Percentiles rank a stretch among this genome's conserved stretches.
phyloP scores from a whole-genome alignment of 2,329 filamentous ascomycete genomes.

The Xylariaceae sp. region DNA sequence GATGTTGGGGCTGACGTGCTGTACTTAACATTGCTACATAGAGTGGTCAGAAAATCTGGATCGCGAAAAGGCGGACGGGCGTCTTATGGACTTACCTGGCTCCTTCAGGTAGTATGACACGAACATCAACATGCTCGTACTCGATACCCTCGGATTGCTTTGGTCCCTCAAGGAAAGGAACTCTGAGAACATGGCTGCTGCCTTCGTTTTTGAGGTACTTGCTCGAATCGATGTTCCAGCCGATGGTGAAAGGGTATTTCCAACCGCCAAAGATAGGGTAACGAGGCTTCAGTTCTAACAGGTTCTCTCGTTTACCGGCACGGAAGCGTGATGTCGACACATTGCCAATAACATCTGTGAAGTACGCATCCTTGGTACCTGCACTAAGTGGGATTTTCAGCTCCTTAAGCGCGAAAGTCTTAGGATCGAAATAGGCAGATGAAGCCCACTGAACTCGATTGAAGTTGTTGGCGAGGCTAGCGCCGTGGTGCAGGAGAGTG shows the following conservation, averaged over 20 bases:
- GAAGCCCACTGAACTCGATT: conserved; percentile 73
- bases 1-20: conserved; percentile 65
- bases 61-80: conserved; percentile 26
- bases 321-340: conserved; percentile 91
- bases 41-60: conserved; percentile 37
- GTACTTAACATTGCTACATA: conserved; percentile 71
- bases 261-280: conserved; percentile 97
- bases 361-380: conserved; percentile 85
- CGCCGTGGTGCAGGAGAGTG: conserved; percentile 80
- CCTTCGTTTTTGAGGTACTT: conserved; percentile 64
- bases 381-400: conserved; percentile 74
- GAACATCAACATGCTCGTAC: conserved; percentile 76
- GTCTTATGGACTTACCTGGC: conserved; percentile 61
- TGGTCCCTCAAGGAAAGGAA: conserved; percentile 90
- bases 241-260: conserved; percentile 96
- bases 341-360: conserved; percentile 93
- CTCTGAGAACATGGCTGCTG: conserved; percentile 78
- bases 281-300: conserved; percentile 84
- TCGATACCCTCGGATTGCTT: conserved; percentile 80
- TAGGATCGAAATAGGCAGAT: conserved; percentile 70
- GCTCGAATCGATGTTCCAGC: conserved; percentile 86
- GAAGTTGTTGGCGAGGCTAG: conserved; percentile 69
- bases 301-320: conserved; percentile 69
- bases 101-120: conserved; percentile 86
- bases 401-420: conserved; percentile 74